Base-by-base conservation (phyloP, 768 basidiomycete species). In the Pulveroboletus sp. region DNA sequence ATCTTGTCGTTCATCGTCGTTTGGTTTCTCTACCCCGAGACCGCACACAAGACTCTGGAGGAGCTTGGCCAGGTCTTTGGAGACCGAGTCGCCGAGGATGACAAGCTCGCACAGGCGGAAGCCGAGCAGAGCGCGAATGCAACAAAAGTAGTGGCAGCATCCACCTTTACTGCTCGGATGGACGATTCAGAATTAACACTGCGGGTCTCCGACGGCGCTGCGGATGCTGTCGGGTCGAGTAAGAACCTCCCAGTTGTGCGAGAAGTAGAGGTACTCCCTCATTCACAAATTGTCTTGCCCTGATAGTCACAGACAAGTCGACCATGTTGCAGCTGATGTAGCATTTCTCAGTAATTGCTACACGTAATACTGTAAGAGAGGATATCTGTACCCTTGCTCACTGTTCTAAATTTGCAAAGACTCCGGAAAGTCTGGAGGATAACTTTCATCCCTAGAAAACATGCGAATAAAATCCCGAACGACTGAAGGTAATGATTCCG, bases 21-120 rank as follows among this genome's bases (percentile, higher is more conserved):
- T 21, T 77, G 64, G 56, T 64, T 76, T 46, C 40, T 76, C 17
- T 80, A 77, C 55, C 76, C 75, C 21, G 79, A 80, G 61, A 80
- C 79, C 5, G 71, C 69, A 1, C 64, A 70, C 18, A 55, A 38
- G 46, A 77, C 77, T 14, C 69, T 80, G 30, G 78, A 80, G 51
- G 73, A 79, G 48, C 72, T 79, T 21, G 73, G 75, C 1, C 66
- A 71, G 43, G 76, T 76, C 15, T 79, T 78, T 57, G 76, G 74
- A 7, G 78, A 78, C 47, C 57, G 47, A 27, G 52, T 58, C 17
- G 43, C 41, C 30, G 65, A 65, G 8, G 58, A 60, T 4, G 67
- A 69, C 9, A 57, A 21, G 30, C 40, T 56, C 36, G 50, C 50
- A 28, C 64, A 54, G 17, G 47, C 43, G 17, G 49, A 24, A 27